A percentile compares a stretch with the other conserved stretches of the same genome.
Evolutionary conservation across 805 yeast species (phyloP).

Genomic region (Yamadazyma endophytica): DNA sequence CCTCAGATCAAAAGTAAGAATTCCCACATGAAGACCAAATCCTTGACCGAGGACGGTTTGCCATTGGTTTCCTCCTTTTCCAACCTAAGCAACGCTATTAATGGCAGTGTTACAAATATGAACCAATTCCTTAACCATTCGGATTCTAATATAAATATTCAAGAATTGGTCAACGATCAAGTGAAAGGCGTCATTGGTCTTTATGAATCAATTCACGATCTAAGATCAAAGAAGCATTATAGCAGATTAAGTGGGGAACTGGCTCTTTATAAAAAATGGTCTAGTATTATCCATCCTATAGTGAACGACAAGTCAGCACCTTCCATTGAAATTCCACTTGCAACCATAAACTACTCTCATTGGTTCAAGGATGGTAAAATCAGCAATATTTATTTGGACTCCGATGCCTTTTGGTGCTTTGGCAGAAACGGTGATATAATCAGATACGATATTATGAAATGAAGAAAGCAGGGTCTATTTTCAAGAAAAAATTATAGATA

Average conservation of each 20-base stretch:
- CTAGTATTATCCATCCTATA: slow-evolving; percentile 32
- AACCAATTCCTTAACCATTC: slow-evolving; percentile 15
- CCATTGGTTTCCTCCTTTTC: slow-evolving; percentile 1
- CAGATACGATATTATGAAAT: slow-evolving; percentile 19
- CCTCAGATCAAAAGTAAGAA: slow-evolving; percentile 1
- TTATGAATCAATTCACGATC: slow-evolving; percentile 31
- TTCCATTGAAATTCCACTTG: slow-evolving; percentile 32
- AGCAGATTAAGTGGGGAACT: slow-evolving; percentile 8
- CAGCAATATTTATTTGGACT: slow-evolving; percentile 27
- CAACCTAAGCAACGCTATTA: slow-evolving; percentile 6
- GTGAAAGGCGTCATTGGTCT: slow-evolving; percentile 25
- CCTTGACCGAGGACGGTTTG: slow-evolving; percentile 3
- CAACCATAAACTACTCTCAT: slow-evolving; percentile 27
- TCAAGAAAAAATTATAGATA: background rate
- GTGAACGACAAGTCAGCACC: slow-evolving; percentile 35
- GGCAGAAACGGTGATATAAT: slow-evolving; percentile 40
- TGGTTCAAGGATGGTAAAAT: slow-evolving; percentile 33
- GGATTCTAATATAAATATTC: slow-evolving; percentile 4
- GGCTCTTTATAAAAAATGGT: slow-evolving; percentile 8
- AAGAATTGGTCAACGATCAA: slow-evolving; percentile 14
- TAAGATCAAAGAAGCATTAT: slow-evolving; percentile 32
- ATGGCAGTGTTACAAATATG: slow-evolving; percentile 17
- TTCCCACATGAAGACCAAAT: slow-evolving; percentile 6
- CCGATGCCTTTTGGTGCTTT: slow-evolving; percentile 30
- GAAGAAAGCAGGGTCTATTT: background rate